Base-by-base conservation (phyloP, 164 flowering plant genomes). In the Pachysandra terminalis region DNA sequence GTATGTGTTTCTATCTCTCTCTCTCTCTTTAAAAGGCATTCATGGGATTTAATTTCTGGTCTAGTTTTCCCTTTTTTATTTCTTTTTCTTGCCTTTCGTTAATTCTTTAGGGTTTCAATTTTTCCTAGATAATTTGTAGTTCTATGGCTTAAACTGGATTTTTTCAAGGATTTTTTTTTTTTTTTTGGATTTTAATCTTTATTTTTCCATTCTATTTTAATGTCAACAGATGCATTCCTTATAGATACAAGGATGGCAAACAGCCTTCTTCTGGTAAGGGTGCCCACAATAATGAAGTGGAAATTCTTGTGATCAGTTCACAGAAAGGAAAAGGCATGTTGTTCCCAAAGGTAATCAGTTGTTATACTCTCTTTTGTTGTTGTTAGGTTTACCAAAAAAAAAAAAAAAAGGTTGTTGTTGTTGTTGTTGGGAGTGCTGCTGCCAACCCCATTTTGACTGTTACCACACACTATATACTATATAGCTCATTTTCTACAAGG, bases 261-360 rank as follows among this genome's bases (percentile, higher is more conserved):
- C 35, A 32, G n/a, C 73, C 48, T 58, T 26, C 61, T 5, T 26
- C 37, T 13, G 15, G 14, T 26, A 23, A 26, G 23, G n/a, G 32
- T 1, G 57, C 57, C 56, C 32, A 26, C 15, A 71, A 49, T 12
- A 66, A 67, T 19, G 76, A 70, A 21, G 10, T 86, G 41, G 87
- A 89, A 72, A 87, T 89, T 53, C 81, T 88, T 54, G 68, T 86
- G n/a, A 85, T 88, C 41, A 85, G 79, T 80, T 81, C 91, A 26
- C 91, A 85, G 68, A 87, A 89, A 64, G 81, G 84, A 6, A 81
- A 84, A 55, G 80, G 77, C 25, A 70, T 87, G 87, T 49, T 87
- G 76, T 90, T 90, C 66, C 96, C 96, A 3, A 90, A 90, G 96
- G 96, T 90, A 81, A 54, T 15, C 49, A n/a, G n/a, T n/a, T n/a